Evolutionary conservation across 2,329 filamentous ascomycete species (phyloP).

Genomic region (Cladosporium sp.): DNA sequence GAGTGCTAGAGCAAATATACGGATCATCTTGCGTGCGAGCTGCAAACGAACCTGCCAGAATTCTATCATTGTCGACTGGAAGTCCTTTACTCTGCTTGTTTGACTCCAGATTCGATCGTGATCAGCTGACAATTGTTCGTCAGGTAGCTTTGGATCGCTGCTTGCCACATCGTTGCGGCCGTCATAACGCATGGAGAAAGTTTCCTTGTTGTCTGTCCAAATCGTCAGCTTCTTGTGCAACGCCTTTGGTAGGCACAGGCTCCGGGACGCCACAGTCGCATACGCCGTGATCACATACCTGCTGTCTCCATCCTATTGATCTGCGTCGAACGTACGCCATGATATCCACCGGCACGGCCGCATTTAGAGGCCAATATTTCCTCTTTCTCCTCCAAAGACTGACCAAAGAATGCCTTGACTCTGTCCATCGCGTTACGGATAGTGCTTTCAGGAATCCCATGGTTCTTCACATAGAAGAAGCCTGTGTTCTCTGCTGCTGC

Average conservation of each 20-base stretch:
- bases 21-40: constrained; percentile 69
- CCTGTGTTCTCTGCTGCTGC: constrained; percentile 50
- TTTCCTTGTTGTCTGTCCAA: not conserved
- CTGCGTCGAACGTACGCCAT: constrained; percentile 75
- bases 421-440: not conserved
- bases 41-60: constrained; percentile 56
- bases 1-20: constrained; percentile 10
- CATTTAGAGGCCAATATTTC: constrained; percentile 64
- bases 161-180: not conserved
- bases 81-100: not conserved
- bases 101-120: not conserved
- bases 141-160: not conserved
- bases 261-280: constrained; percentile 17
- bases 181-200: constrained; percentile 7
- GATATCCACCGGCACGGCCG: constrained; percentile 61
- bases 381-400: constrained; percentile 52
- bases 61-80: not conserved
- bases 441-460: constrained; percentile 60
- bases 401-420: constrained; percentile 33
- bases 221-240: not conserved
- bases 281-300: constrained; percentile 61
- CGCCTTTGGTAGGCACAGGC: not conserved
- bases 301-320: constrained; percentile 55
- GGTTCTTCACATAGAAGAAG: constrained; percentile 85
- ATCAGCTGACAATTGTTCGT: not conserved